phyloP scores from a whole-genome alignment of 225 moss, liverwort and hornwort species.

The Ulota crispa region DNA sequence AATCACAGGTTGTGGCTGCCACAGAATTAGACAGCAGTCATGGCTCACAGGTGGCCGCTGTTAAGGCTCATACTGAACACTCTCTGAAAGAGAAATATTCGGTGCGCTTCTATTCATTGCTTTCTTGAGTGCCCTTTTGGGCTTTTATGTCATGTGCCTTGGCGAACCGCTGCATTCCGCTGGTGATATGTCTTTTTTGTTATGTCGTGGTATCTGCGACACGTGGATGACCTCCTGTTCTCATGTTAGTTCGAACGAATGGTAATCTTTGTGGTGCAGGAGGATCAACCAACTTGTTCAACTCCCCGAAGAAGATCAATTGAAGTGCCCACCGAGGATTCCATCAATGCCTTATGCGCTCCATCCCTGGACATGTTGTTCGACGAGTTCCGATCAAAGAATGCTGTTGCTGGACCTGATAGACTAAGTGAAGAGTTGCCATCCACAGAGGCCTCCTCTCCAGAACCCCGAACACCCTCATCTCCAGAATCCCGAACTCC shows the following conservation, averaged over 20 bases:
- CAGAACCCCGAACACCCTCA: constrained; percentile 59
- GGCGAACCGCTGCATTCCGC: background rate
- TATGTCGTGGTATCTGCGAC: background rate
- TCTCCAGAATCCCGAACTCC: constrained; percentile 30
- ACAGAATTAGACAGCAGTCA: constrained; percentile 60
- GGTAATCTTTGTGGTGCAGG: constrained; percentile 36
- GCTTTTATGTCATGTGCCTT: background rate
- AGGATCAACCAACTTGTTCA: constrained; percentile 64
- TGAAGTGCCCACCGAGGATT: constrained; percentile 54
- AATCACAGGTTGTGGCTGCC: constrained; percentile 57
- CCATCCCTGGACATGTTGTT: constrained; percentile 68
- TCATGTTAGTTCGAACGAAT: background rate
- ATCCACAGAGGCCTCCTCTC: constrained; percentile 49
- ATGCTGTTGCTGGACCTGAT: constrained; percentile 46
- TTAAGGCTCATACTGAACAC: constrained; percentile 54
- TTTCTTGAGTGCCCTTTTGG: background rate
- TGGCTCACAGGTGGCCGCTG: constrained; percentile 42
- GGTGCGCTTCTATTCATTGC: constrained; percentile 32
- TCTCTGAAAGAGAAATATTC: constrained; percentile 58
- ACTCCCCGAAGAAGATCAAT: constrained; percentile 76
- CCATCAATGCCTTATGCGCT: constrained; percentile 69
- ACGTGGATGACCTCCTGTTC: background rate
- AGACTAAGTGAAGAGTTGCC: constrained; percentile 55
- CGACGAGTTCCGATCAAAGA: constrained; percentile 63
- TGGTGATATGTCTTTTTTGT: background rate